Conservation (phyloP, 495 filamentous ascomycete species). For the Annulohypoxylon maeteangense region DNA sequence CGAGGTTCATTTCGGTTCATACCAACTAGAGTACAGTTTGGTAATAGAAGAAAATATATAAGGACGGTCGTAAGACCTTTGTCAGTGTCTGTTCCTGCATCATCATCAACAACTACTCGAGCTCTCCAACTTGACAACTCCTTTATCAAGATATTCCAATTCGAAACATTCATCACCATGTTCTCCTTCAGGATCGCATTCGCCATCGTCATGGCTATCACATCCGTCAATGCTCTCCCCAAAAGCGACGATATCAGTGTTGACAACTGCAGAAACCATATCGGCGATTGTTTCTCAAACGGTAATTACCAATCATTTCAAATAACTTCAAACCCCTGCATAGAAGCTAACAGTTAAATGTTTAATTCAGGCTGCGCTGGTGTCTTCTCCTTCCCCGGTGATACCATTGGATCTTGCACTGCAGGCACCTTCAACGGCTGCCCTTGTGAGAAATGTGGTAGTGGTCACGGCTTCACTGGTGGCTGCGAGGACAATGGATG, state of each 20-base stretch:
- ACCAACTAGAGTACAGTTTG: no score
- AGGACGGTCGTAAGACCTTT: not conserved
- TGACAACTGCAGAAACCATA: not conserved
- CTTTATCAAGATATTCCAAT: not conserved
- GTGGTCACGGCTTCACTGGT: not conserved
- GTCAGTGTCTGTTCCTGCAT: not conserved
- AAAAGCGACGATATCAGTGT: not conserved
- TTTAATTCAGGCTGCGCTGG: not conserved
- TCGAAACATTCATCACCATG: not conserved
- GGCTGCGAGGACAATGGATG: not conserved
- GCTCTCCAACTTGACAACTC: not conserved
- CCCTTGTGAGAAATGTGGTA: not conserved
- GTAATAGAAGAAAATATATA: not conserved
- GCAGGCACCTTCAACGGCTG: not conserved
- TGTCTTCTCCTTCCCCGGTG: not conserved
- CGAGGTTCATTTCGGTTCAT: no score
- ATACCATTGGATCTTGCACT: not conserved
- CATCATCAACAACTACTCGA: not conserved
- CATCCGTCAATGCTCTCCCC: not conserved
- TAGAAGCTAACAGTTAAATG: not conserved
- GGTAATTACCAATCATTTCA: not conserved
- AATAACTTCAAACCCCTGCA: not conserved
- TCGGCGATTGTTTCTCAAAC: not conserved
- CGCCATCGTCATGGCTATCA: not conserved
- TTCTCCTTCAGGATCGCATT: not conserved